Percentiles rank a stretch among this genome's conserved stretches.
These are phyloP conservation scores for Pigoraptor vietnamica DNA, from an alignment of 78 protist species.

Conservation along the genomic window DNA sequence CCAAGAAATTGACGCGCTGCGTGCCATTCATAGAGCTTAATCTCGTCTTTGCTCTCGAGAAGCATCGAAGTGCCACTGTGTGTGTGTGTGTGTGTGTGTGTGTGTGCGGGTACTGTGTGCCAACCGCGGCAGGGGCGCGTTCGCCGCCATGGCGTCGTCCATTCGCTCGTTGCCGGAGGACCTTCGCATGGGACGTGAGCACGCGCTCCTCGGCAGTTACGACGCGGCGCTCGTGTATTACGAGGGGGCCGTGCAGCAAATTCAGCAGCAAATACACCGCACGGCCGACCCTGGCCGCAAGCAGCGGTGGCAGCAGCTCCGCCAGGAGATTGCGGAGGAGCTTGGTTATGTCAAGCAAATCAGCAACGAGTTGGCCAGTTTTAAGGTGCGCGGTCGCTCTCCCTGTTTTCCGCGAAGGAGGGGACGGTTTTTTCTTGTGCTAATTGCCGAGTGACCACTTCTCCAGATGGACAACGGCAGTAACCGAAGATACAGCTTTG, in stretches of 20 bases:
- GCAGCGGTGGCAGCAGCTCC: not conserved
- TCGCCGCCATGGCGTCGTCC: not conserved
- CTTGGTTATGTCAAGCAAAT: not conserved
- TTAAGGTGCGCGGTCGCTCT: not conserved
- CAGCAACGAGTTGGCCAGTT: not conserved
- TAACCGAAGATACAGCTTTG: not conserved
- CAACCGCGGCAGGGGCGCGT: no score
- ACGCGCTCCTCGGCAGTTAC: slow-evolving; percentile 13
- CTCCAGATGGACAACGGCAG: not conserved
- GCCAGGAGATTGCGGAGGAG: not conserved
- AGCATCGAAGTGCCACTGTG: no score
- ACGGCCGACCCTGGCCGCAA: not conserved
- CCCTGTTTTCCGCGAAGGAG: not conserved
- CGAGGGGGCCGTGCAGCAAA: not conserved
- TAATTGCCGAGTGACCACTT: not conserved
- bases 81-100: no score
- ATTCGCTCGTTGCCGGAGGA: not conserved
- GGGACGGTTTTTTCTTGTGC: no score
- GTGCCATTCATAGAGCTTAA: no score
- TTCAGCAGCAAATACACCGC: not conserved
- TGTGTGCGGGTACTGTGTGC: no score
- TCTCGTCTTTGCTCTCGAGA: no score
- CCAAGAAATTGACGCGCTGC: no score
- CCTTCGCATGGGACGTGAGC: slow-evolving; percentile 11
- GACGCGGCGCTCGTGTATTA: slow-evolving; percentile 7